These are phyloP conservation scores for Umbellularia californica DNA, from an alignment of 164 flowering plant species.

Conservation along the genomic window DNA sequence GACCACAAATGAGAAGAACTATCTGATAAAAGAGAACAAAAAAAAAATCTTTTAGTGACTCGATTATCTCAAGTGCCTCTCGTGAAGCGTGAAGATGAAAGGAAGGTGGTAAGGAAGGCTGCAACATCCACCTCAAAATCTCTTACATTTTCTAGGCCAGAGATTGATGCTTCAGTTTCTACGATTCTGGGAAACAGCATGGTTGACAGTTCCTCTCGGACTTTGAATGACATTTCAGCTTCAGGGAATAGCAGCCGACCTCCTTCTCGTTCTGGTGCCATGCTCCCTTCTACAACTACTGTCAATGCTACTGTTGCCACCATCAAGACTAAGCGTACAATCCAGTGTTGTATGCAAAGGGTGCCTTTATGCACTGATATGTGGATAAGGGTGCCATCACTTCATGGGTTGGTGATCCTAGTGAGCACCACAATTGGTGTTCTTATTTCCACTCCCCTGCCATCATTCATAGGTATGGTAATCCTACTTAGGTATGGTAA, in stretches of 20 bases:
- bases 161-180: slow-evolving; percentile 40
- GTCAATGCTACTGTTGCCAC: too few relatives aligned
- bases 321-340: too few relatives aligned
- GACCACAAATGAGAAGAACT: slow-evolving; percentile 52
- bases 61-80: slow-evolving; percentile 17
- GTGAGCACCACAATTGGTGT: too few relatives aligned
- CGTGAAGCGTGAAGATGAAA: slow-evolving; percentile 58
- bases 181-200: slow-evolving; percentile 34
- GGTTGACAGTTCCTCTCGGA: slow-evolving; percentile 52
- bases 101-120: slow-evolving; percentile 38
- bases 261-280: slow-evolving; percentile 26
- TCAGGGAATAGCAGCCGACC: slow-evolving; percentile 24
- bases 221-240: slow-evolving; percentile 41
- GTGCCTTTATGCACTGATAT: too few relatives aligned
- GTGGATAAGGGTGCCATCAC: too few relatives aligned
- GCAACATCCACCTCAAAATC: slow-evolving; percentile 39
- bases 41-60: slow-evolving; percentile 38
- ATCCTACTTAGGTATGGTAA: too few relatives aligned
- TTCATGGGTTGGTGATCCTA: too few relatives aligned
- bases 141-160: slow-evolving; percentile 65
- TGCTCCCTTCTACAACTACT: slow-evolving; percentile 13
- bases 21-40: slow-evolving; percentile 39
- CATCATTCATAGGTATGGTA: too few relatives aligned
- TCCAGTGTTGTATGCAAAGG: too few relatives aligned
- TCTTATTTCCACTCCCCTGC: too few relatives aligned